Percentiles rank a stretch among this genome's conserved stretches.
These are phyloP conservation scores for Nakazawaea peltata DNA, from an alignment of 805 yeast species.

Conservation along the genomic window DNA sequence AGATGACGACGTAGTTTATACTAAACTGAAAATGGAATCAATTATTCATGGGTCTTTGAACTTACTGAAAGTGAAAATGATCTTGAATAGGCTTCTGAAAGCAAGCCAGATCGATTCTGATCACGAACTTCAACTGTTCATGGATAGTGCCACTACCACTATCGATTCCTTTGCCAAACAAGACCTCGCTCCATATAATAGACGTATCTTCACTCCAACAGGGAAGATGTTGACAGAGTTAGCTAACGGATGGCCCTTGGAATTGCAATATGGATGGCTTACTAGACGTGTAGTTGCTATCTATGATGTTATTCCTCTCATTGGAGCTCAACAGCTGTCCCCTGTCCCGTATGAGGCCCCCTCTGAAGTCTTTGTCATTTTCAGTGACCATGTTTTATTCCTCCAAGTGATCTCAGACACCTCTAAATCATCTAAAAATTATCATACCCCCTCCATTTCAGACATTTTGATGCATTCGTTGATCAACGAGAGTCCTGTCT, in stretches of 20 bases:
- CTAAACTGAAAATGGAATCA: conserved; percentile 47
- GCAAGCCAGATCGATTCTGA: conserved; percentile 14
- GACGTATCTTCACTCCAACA: conserved; percentile 80
- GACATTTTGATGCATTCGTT: conserved; percentile 87
- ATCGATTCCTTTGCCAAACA: conserved; percentile 77
- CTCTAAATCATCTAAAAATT: conserved; percentile 11
- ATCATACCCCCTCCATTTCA: conserved; percentile 52
- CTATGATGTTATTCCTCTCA: conserved; percentile 28
- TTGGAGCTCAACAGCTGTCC: conserved; percentile 19
- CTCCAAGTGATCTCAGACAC: conserved; percentile 43
- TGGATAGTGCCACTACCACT: conserved; percentile 48
- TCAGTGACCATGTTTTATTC: conserved; percentile 73
- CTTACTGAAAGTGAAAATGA: conserved; percentile 59
- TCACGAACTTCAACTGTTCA: conserved; percentile 34
- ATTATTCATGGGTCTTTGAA: conserved; percentile 66
- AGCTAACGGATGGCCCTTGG: conserved; percentile 83
- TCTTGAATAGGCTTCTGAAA: conserved; percentile 52
- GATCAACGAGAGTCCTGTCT: conserved; percentile 74
- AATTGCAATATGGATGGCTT: conserved; percentile 83
- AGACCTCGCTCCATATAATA: conserved; percentile 39
- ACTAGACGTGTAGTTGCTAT: conserved; percentile 80
- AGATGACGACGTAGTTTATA: conserved; percentile 26
- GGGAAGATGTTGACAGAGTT: conserved; percentile 82
- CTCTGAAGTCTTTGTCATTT: conserved; percentile 61
- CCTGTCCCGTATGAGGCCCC: no score